Conservation (phyloP, 148 eudicot genomes). For the Polygonum aviculare region DNA sequence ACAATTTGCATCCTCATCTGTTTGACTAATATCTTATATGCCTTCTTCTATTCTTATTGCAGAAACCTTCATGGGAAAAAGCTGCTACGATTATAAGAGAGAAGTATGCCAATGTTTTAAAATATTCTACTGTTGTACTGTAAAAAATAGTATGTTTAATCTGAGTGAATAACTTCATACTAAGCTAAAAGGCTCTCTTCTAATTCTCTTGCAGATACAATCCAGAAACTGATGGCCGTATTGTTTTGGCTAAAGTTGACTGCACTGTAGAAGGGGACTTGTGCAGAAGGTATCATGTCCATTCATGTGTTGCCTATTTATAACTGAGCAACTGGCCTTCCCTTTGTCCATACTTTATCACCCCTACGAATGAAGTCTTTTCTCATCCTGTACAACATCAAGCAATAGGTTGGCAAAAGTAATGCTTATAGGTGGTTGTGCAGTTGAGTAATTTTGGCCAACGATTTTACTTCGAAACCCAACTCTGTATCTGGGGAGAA, state of each 20-base stretch:
- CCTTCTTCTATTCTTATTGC: conserved; percentile 18
- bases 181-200: neutral
- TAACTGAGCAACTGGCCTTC: neutral
- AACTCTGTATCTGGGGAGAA: neutral
- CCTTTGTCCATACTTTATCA: neutral
- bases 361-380: neutral
- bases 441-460: neutral
- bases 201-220: conserved; percentile 49
- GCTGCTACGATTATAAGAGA: conserved; percentile 69
- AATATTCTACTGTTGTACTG: neutral
- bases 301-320: neutral
- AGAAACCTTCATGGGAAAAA: conserved; percentile 99
- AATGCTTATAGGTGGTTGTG: neutral
- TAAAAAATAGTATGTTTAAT: neutral
- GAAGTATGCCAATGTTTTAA: conserved; percentile 35
- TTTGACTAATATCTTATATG: neutral
- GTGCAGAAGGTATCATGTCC: conserved; percentile 61
- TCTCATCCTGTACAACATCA: neutral
- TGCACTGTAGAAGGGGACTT: conserved; percentile 77
- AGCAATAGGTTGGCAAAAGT: neutral
- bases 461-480: neutral
- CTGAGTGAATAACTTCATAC: neutral
- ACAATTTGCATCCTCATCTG: neutral
- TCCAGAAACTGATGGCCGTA: conserved; percentile 89
- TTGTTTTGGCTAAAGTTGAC: conserved; percentile 85